phyloP scores from a whole-genome alignment of 1,284 basidiomycete genomes.

The Trichosporon sp. region DNA sequence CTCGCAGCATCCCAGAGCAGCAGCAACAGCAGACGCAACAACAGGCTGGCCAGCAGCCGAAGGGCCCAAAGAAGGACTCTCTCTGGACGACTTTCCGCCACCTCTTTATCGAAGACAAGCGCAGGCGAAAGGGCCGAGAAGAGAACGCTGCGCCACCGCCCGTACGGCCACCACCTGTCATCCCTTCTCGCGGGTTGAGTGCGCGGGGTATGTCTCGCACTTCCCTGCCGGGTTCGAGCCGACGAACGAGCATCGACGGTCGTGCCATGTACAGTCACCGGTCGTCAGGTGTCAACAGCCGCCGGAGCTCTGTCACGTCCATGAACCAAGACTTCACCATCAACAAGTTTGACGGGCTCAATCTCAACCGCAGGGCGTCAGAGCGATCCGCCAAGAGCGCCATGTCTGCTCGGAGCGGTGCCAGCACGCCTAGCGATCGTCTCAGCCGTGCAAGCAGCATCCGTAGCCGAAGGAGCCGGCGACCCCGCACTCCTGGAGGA shows the following conservation, averaged over 20 bases:
- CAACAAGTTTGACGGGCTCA: slow-evolving; percentile 30
- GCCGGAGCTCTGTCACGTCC: slow-evolving; percentile 46
- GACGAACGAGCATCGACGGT: slow-evolving; percentile 36
- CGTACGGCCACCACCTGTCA: slow-evolving; percentile 20
- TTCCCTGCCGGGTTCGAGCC: slow-evolving; percentile 19
- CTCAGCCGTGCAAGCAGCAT: slow-evolving; percentile 44
- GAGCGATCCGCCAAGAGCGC: slow-evolving; percentile 7
- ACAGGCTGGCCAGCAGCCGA: slow-evolving; percentile 7
- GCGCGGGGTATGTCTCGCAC: slow-evolving; percentile 28
- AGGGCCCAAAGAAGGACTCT: slow-evolving; percentile 41
- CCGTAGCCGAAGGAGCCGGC: slow-evolving; percentile 34
- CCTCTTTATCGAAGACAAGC: slow-evolving; percentile 52
- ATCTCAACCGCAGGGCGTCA: slow-evolving; percentile 33
- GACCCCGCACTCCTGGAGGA: slow-evolving; percentile 23
- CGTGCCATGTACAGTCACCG: slow-evolving; percentile 41
- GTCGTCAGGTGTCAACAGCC: slow-evolving; percentile 48
- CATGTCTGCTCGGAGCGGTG: not conserved
- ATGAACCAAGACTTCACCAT: slow-evolving; percentile 26
- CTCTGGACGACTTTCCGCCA: slow-evolving; percentile 52
- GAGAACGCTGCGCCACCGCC: not conserved
- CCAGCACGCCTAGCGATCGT: slow-evolving; percentile 29
- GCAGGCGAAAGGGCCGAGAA: slow-evolving; percentile 43
- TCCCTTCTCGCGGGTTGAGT: slow-evolving; percentile 34
- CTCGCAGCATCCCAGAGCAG: not conserved
- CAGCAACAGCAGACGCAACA: not conserved